phyloP scores from a whole-genome alignment of 23 red algal species.

The Chondrus crispus region DNA sequence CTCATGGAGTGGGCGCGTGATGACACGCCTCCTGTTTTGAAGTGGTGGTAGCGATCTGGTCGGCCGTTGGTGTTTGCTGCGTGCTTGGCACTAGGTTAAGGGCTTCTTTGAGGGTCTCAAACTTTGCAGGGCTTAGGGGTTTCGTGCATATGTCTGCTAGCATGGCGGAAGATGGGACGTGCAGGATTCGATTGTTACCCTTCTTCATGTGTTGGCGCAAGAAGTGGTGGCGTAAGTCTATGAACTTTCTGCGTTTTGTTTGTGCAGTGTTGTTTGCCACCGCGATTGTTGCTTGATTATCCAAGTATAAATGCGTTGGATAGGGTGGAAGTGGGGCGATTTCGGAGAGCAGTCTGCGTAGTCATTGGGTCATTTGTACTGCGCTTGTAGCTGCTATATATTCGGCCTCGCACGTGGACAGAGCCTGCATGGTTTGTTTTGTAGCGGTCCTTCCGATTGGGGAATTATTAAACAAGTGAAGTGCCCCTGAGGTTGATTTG shows the following conservation, averaged over 20 bases:
- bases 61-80: no score
- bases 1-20: no score
- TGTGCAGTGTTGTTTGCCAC: background rate
- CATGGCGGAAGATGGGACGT: background rate
- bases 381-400: background rate
- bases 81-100: no score
- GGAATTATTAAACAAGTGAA: background rate
- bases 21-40: no score
- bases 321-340: background rate
- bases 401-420: background rate
- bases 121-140: no score
- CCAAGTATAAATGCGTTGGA: background rate
- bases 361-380: background rate
- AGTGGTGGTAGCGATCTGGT: no score
- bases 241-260: conserved; percentile 32
- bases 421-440: background rate
- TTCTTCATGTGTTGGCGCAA: background rate
- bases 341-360: background rate
- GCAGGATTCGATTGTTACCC: background rate
- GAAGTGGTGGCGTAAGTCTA: conserved; percentile 20
- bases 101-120: no score
- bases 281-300: background rate
- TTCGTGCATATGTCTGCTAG: conserved; percentile 13
- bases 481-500: background rate
- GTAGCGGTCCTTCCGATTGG: background rate